These are phyloP conservation scores for Candida ipomoeae DNA, from an alignment of 805 yeast genomes.

Conservation along the genomic window DNA sequence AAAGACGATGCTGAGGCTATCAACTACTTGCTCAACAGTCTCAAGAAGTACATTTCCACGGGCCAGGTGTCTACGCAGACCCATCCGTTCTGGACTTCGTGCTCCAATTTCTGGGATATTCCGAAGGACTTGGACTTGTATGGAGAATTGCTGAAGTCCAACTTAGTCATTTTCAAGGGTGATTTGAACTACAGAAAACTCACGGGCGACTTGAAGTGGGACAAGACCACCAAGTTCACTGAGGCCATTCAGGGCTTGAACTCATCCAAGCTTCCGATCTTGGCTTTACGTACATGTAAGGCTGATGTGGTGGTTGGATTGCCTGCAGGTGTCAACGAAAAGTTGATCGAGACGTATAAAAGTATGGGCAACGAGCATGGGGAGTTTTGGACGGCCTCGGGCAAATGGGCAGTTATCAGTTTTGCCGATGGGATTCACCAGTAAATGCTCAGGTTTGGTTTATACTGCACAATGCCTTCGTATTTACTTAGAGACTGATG, in stretches of 20 bases:
- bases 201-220: constrained; percentile 90
- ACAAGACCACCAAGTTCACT: constrained; percentile 67
- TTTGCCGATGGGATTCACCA: constrained; percentile 8
- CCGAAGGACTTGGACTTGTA: constrained; percentile 62
- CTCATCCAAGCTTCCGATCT: constrained; percentile 51
- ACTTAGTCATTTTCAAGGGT: constrained; percentile 84
- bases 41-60: constrained; percentile 19
- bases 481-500: neutral
- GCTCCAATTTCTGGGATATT: constrained; percentile 70
- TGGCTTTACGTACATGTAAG: constrained; percentile 87
- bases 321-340: constrained; percentile 65
- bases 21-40: constrained; percentile 19
- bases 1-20: constrained; percentile 21
- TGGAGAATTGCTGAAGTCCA: constrained; percentile 56
- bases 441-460: neutral
- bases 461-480: neutral
- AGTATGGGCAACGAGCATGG: constrained; percentile 56
- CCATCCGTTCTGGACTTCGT: constrained; percentile 84
- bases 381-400: constrained; percentile 80
- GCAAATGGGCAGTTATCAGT: constrained; percentile 87
- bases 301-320: constrained; percentile 94
- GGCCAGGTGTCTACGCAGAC: constrained; percentile 33
- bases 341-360: constrained; percentile 59
- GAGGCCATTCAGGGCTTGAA: constrained; percentile 70
- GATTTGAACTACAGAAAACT: constrained; percentile 93